Evolutionary conservation across 768 basidiomycete species (phyloP), one percentile per base, ranked within the genome.

Genomic region (Gymnopilus junonius): DNA sequence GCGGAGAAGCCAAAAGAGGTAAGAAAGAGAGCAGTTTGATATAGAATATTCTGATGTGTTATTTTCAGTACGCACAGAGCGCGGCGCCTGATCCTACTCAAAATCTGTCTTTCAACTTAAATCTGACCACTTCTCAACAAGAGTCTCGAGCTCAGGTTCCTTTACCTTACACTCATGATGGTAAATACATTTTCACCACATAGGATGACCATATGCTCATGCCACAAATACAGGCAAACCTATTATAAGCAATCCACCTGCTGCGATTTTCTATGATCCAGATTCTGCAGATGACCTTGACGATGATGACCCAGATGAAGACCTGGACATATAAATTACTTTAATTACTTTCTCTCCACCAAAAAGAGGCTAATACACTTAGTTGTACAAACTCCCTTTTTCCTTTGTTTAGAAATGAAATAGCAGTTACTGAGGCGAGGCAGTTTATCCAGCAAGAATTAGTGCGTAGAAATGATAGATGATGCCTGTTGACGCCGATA

Each of bases 251-350:
- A 43, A 64, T 63, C 55, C 67, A 5, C 67, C 74, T 27, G 79
- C 81, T 10, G 81, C 85, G 1, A 96, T 97, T 58, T 81, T 90
- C 63, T 97, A 97, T 66, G 93, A 95, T 67, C 94, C 95, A 8
- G 95, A 96, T 72, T 94, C 93, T 27, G 94, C 92, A 27, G 95
- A 97, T 70, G 95, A 97, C 67, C 85, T 96, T 55, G 95, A 97
- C 71, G 95, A 96, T 58, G 95, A 97, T 59, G 95, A 97, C 79
- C 95, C 95, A 21, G 95, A 97, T 68, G 95, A 97, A 72, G 95
- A 97, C 76, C 78, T 97, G 63, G 93, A 97, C 69, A 91, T 95
- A 61, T 95, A 59, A 59, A 34, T 39, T 46, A 53, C 25, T 39
- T 37, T 31, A 27, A n/a, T n/a, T n/a, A n/a, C n/a, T n/a, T n/a